Evolutionary conservation across 768 basidiomycete species (phyloP), one percentile per base, ranked within the genome.

Genomic region (Zangia roseola): DNA sequence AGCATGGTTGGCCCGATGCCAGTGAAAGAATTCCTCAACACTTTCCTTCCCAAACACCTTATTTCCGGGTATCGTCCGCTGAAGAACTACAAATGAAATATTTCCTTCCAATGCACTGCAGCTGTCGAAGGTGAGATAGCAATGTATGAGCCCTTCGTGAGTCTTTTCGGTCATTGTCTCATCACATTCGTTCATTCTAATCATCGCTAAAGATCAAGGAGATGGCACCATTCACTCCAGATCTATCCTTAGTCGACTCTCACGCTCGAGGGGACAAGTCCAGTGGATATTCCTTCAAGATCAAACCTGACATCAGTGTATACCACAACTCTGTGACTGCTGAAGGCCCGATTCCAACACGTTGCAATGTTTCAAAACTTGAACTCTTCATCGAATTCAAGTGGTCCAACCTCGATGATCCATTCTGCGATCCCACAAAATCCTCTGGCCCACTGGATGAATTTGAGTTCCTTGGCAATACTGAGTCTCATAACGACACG

Each of bases 331-430:
- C 42, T 6, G 17, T 6, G 37, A 31, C 20, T 10, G 5, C 10
- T 5, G n/a, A n/a, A n/a, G n/a, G n/a, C n/a, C 8, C 23, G 5
- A 12, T 14, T 8, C n/a, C 5, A 6, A 28, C n/a, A 5, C 23
- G 7, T 10, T 43, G 43, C 9, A 20, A 53, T 30, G 17, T 35
- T 20, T 40, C 38, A 7, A 19, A 21, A 10, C 21, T 49, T 2
- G 47, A 53, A 9, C 26, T 53, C 20, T 39, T 43, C n/a, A 35
- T 53, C 13, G 52, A 53, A 26, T 49, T 53, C 43, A 53, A 53
- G n/a, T 40, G 37, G 37, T 21, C 33, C 14, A 25, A 30, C 16
- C 19, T 26, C 4, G 19, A 48, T 7, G 39, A 53, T 23, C 20
- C 38, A 13, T 12, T 21, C n/a, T 12, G 1, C 23, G 20, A 10